Conservation (phyloP, 768 basidiomycete species). For the Tylopilus sp. region DNA sequence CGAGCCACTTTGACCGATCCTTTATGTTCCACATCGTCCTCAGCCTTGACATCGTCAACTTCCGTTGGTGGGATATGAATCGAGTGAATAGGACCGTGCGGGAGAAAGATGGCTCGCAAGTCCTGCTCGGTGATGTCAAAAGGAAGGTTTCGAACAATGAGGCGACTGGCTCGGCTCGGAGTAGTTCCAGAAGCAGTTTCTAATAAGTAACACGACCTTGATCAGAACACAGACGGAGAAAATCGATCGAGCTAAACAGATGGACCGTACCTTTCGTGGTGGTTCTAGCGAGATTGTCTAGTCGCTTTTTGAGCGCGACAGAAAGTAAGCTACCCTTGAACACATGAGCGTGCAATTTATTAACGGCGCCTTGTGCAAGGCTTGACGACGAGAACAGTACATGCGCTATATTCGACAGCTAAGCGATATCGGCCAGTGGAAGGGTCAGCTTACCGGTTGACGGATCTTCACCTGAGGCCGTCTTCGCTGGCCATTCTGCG, state of each 20-base stretch:
- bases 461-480: slow-evolving; percentile 44
- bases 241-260: neutral
- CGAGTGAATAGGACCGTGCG: slow-evolving; percentile 82
- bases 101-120: slow-evolving; percentile 80
- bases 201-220: no score
- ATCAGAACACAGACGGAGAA: no score
- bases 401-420: slow-evolving; percentile 46
- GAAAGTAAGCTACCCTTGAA: slow-evolving; percentile 89
- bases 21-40: slow-evolving; percentile 26
- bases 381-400: slow-evolving; percentile 68
- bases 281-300: slow-evolving; percentile 62
- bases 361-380: slow-evolving; percentile 66
- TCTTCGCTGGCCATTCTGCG: slow-evolving; percentile 63
- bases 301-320: slow-evolving; percentile 81
- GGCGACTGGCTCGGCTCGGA: slow-evolving; percentile 70
- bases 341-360: slow-evolving; percentile 86
- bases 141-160: slow-evolving; percentile 90
- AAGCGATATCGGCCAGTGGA: neutral
- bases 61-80: slow-evolving; percentile 68
- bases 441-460: slow-evolving; percentile 41
- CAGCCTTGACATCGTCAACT: slow-evolving; percentile 23
- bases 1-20: slow-evolving; percentile 26
- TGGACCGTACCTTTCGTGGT: slow-evolving; percentile 24
- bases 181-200: slow-evolving; percentile 38
- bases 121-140: slow-evolving; percentile 83